These are phyloP conservation scores for Thielaviopsis euricoi DNA, from an alignment of 2,329 filamentous ascomycete genomes.

Conservation along the genomic window DNA sequence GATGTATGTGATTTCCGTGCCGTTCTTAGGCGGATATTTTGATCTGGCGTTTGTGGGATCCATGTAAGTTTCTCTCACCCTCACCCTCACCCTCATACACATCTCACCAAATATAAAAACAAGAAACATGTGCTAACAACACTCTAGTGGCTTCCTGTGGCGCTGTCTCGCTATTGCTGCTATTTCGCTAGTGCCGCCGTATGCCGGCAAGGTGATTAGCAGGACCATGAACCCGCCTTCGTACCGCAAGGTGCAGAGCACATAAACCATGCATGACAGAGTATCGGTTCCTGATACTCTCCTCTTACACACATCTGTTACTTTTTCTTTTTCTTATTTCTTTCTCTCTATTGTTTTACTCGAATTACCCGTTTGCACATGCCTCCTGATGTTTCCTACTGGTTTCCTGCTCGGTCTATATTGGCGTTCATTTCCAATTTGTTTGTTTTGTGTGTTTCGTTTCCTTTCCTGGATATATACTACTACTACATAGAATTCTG, in stretches of 20 bases:
- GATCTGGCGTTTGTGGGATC: slow-evolving; percentile 66
- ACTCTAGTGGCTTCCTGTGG: slow-evolving; percentile 65
- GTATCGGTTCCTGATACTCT: no score
- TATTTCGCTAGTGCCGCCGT: slow-evolving; percentile 72
- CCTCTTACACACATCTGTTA: no score
- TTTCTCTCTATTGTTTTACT: neutral
- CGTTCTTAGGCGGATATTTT: slow-evolving; percentile 80
- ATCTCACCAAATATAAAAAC: neutral
- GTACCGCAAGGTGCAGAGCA: slow-evolving; percentile 79
- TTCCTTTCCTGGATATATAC: no score
- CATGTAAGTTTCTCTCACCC: slow-evolving; percentile 27
- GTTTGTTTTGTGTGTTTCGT: neutral
- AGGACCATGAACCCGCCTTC: slow-evolving; percentile 79
- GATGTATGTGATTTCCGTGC: slow-evolving; percentile 67
- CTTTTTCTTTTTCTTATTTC: neutral
- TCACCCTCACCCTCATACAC: neutral
- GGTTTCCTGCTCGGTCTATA: no score
- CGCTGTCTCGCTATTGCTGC: slow-evolving; percentile 64
- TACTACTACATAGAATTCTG: no score
- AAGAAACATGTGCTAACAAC: neutral
- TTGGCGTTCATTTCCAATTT: neutral
- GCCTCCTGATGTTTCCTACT: neutral
- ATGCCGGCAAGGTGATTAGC: slow-evolving; percentile 69
- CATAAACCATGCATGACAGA: slow-evolving; percentile 22
- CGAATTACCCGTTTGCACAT: neutral